Conservation (phyloP, 2,329 filamentous ascomycete genomes). For the Penicillium sp. region DNA sequence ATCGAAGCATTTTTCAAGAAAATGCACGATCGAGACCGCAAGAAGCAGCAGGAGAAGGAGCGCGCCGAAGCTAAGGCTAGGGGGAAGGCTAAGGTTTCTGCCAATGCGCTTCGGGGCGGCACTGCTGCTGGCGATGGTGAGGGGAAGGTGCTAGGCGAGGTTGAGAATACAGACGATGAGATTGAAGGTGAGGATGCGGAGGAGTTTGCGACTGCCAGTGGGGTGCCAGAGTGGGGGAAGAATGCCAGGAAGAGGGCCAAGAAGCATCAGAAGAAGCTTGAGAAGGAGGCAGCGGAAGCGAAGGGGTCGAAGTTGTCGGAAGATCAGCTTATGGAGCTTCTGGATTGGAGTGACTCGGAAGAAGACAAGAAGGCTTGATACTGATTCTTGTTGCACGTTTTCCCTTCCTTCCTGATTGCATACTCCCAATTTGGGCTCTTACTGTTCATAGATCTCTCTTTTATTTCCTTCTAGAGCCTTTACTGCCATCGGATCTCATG, state of each 20-base stretch:
- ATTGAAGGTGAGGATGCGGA: constrained; percentile 43
- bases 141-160: constrained; percentile 50
- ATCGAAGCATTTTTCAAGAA: constrained; percentile 70
- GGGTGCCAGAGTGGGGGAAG: constrained; percentile 67
- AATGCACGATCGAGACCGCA: constrained; percentile 48
- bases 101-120: constrained; percentile 68
- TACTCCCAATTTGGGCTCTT: neutral
- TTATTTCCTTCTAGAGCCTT: too few relatives aligned
- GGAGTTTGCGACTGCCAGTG: constrained; percentile 49
- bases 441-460: neutral
- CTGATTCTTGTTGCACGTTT: neutral
- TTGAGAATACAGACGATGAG: constrained; percentile 50
- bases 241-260: constrained; percentile 73
- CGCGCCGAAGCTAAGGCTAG: constrained; percentile 57
- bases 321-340: constrained; percentile 75
- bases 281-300: constrained; percentile 66
- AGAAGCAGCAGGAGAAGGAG: constrained; percentile 59
- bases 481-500: too few relatives aligned
- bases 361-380: constrained; percentile 31
- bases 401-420: neutral
- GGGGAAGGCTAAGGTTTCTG: constrained; percentile 61
- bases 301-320: constrained; percentile 67
- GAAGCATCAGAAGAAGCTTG: constrained; percentile 66
- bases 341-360: constrained; percentile 58
- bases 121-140: constrained; percentile 51